These are phyloP conservation scores for Amylostereum areolatum DNA, from an alignment of 1,284 basidiomycete genomes.

Conservation along the genomic window DNA sequence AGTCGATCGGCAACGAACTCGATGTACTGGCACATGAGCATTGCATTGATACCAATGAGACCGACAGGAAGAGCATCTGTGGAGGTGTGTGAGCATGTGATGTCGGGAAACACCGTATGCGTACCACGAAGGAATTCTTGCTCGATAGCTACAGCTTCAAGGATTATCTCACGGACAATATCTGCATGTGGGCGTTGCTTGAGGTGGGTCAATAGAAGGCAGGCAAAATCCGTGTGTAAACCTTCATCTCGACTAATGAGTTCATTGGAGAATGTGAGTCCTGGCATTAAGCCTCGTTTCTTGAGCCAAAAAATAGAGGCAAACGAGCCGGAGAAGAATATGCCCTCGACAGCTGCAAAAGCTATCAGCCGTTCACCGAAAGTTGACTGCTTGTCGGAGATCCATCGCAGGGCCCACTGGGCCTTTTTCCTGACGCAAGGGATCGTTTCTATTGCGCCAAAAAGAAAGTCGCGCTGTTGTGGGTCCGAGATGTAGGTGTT, in stretches of 20 bases:
- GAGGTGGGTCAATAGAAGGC: constrained; percentile 73
- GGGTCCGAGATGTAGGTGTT: constrained; percentile 96
- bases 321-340: constrained; percentile 96
- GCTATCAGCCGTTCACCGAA: constrained; percentile 93
- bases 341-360: constrained; percentile 98
- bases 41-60: constrained; percentile 82
- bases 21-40: constrained; percentile 91
- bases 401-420: constrained; percentile 93
- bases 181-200: constrained; percentile 16
- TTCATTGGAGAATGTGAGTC: constrained; percentile 95
- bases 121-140: constrained; percentile 80
- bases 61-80: constrained; percentile 66
- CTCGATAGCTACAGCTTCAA: constrained; percentile 81
- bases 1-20: constrained; percentile 96
- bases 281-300: constrained; percentile 98
- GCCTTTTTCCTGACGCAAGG: constrained; percentile 91
- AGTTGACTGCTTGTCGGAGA: constrained; percentile 75
- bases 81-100: neutral
- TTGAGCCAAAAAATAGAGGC: constrained; percentile 98
- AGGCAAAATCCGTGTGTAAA: constrained; percentile 98
- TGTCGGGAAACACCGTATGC: constrained; percentile 5
- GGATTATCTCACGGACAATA: constrained; percentile 54
- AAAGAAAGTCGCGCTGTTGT: constrained; percentile 79
- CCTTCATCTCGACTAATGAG: constrained; percentile 98
- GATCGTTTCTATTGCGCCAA: constrained; percentile 92